Evolutionary conservation across 192 early-diverging fungal species (phyloP).

Genomic region (Entomortierella chlamydospora): DNA sequence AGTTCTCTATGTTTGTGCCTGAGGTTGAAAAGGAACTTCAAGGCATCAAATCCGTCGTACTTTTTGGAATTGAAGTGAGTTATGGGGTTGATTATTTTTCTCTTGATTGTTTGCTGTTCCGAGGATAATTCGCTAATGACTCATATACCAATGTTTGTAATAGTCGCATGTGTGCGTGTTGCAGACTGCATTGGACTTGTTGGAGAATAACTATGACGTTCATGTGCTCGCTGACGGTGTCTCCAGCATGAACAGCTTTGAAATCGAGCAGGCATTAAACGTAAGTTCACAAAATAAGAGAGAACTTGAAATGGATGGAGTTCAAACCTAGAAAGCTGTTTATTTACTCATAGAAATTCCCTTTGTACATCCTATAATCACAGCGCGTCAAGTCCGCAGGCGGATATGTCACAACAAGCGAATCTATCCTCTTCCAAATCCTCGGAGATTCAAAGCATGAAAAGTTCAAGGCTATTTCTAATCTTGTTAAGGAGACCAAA

Average conservation of each 20-base stretch:
- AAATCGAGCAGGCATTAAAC: constrained; percentile 84
- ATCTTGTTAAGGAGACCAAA: constrained; percentile 88
- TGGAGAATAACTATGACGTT: constrained; percentile 81
- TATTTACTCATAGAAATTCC: neutral
- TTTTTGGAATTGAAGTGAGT: constrained; percentile 91
- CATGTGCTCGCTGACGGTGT: constrained; percentile 95
- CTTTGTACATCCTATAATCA: neutral
- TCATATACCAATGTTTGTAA: neutral
- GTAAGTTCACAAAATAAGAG: too few relatives aligned
- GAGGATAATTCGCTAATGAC: too few relatives aligned
- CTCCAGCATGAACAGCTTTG: constrained; percentile 85
- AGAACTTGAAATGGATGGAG: neutral
- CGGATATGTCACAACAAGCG: constrained; percentile 81
- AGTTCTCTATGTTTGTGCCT: constrained; percentile 89
- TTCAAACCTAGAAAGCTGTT: neutral
- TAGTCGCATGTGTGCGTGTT: constrained; percentile 94
- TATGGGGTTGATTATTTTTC: neutral
- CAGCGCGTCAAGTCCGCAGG: constrained; percentile 73
- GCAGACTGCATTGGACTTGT: constrained; percentile 93
- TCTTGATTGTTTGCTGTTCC: neutral
- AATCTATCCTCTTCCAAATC: constrained; percentile 82
- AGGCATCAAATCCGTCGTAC: constrained; percentile 74
- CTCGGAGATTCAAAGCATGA: constrained; percentile 68
- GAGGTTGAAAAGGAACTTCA: constrained; percentile 68
- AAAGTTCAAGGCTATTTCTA: constrained; percentile 83